phyloP scores from a whole-genome alignment of 768 basidiomycete species.

The Leccinum arenicola region DNA sequence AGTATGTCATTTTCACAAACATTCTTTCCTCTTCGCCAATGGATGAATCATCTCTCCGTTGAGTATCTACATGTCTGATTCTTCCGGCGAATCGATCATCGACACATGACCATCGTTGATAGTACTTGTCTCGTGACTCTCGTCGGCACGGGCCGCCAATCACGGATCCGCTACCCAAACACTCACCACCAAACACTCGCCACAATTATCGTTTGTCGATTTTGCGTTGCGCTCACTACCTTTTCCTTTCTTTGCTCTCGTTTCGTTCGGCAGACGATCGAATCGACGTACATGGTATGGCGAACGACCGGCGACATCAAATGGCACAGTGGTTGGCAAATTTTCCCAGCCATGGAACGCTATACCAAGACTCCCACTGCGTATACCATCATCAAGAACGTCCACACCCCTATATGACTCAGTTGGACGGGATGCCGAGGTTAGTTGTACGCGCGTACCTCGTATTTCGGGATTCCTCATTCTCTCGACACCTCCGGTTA shows the following conservation, averaged over 20 bases:
- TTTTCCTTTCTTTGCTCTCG: not conserved
- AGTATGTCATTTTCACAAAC: too few relatives aligned
- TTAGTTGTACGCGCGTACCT: conserved; percentile 27
- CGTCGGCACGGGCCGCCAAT: not conserved
- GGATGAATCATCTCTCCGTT: not conserved
- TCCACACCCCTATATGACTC: conserved; percentile 38
- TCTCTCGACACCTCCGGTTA: conserved; percentile 32
- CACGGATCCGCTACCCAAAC: too few relatives aligned
- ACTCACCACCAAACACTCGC: too few relatives aligned
- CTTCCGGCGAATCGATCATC: too few relatives aligned
- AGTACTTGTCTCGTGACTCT: too few relatives aligned
- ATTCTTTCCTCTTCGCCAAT: too few relatives aligned
- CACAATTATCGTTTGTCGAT: not conserved
- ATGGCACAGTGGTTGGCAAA: conserved; percentile 51
- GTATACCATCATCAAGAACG: conserved; percentile 52
- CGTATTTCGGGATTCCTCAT: conserved; percentile 11
- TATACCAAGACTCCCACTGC: conserved; percentile 50
- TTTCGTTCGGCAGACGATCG: conserved; percentile 46
- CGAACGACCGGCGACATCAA: conserved; percentile 59
- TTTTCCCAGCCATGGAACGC: conserved; percentile 64
- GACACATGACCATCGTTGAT: too few relatives aligned
- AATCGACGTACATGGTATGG: conserved; percentile 71
- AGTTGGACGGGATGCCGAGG: conserved; percentile 69
- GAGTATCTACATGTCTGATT: too few relatives aligned
- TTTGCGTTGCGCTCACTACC: not conserved